Evolutionary conservation across 2,329 filamentous ascomycete genomes (phyloP).

Genomic region (Orbilia oligospora): DNA sequence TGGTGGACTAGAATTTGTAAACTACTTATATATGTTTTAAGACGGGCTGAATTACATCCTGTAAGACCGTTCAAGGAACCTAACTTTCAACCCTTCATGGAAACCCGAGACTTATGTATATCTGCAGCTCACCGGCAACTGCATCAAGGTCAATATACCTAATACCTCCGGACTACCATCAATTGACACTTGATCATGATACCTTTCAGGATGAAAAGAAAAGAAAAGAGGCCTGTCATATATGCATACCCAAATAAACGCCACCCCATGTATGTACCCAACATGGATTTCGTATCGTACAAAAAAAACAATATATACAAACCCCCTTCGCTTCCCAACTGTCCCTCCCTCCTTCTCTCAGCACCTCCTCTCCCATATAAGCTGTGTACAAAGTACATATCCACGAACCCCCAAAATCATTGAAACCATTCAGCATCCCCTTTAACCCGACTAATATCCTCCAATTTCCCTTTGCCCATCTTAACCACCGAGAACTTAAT

Average conservation of each 20-base stretch:
- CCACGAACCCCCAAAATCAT: constrained; percentile 7
- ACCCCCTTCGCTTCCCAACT: no score
- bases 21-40: constrained; percentile 5
- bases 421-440: constrained; percentile 72
- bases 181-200: neutral
- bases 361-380: neutral
- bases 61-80: neutral
- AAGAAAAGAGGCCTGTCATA: no score
- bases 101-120: neutral
- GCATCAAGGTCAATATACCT: neutral
- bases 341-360: neutral
- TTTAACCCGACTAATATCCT: constrained; percentile 74
- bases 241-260: constrained; percentile 34
- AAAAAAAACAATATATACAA: constrained; percentile 39
- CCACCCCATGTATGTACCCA: constrained; percentile 10
- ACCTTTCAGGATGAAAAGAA: neutral
- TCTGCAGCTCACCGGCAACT: neutral
- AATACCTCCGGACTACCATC: neutral
- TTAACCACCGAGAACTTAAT: constrained; percentile 89
- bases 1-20: constrained; percentile 20
- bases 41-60: neutral
- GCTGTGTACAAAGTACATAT: neutral
- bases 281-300: constrained; percentile 44
- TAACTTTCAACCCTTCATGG: neutral
- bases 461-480: constrained; percentile 76